phyloP scores from a whole-genome alignment of 1,139 yeast genomes.

The Yamadazyma spencermartinsiae region DNA sequence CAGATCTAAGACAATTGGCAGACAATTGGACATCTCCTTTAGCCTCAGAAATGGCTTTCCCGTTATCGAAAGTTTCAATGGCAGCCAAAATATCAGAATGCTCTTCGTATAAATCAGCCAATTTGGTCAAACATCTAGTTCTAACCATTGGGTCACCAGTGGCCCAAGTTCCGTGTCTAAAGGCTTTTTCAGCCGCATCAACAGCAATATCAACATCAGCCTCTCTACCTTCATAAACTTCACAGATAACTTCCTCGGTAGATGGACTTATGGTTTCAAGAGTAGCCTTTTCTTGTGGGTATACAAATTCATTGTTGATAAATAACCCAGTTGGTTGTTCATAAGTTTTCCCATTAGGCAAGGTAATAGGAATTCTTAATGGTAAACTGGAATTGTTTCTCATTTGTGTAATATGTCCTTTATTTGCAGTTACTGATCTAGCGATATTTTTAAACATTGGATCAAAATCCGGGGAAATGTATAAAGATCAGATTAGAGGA shows the following conservation, averaged over 20 bases:
- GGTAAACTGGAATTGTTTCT: conserved; percentile 30
- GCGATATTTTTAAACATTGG: conserved; percentile 1
- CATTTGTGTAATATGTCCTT: conserved; percentile 8
- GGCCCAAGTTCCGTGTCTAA: conserved; percentile 40
- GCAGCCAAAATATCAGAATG: conserved; percentile 60
- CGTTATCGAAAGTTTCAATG: conserved; percentile 78
- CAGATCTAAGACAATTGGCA: conserved; percentile 64
- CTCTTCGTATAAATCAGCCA: conserved; percentile 65
- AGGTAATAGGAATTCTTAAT: conserved; percentile 47
- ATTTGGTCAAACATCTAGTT: conserved; percentile 51
- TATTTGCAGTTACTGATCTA: conserved; percentile 3
- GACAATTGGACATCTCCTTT: conserved; percentile 62
- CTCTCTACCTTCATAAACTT: conserved; percentile 65
- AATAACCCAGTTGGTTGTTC: conserved; percentile 77
- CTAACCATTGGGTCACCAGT: conserved; percentile 47
- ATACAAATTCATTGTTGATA: conserved; percentile 51
- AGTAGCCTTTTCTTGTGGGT: conserved; percentile 49
- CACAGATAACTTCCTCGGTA: conserved; percentile 64
- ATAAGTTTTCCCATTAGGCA: conserved; percentile 59
- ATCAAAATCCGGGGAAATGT: neutral
- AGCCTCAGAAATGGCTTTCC: conserved; percentile 63
- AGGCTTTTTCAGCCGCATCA: conserved; percentile 72
- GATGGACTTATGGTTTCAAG: conserved; percentile 64
- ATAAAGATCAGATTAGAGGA: neutral
- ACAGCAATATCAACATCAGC: conserved; percentile 81